Evolutionary conservation across 768 basidiomycete genomes (phyloP).

Genomic region (Lepiota venenata): DNA sequence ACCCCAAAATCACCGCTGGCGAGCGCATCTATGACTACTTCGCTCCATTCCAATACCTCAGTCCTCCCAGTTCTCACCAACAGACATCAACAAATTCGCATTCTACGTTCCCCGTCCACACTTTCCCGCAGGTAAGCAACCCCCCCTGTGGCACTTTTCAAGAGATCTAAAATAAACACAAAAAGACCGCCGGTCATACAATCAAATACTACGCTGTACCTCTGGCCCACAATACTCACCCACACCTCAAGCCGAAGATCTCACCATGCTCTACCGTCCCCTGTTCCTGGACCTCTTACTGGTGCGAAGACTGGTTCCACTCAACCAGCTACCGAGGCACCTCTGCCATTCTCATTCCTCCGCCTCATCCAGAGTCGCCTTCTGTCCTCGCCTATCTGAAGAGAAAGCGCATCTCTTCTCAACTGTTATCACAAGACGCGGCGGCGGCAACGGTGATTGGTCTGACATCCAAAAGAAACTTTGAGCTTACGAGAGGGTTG

Average conservation of each 20-base stretch:
- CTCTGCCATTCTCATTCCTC: slow-evolving; percentile 57
- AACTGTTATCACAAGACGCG: slow-evolving; percentile 16
- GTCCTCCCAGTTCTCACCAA: slow-evolving; percentile 46
- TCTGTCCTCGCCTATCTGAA: slow-evolving; percentile 64
- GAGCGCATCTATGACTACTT: slow-evolving; percentile 67
- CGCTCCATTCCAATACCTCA: slow-evolving; percentile 55
- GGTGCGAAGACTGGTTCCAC: slow-evolving; percentile 71
- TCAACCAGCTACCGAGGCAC: slow-evolving; percentile 46
- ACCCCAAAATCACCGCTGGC: slow-evolving; percentile 43
- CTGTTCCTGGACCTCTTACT: slow-evolving; percentile 75
- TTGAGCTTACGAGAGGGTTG: slow-evolving; percentile 50
- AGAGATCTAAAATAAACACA: slow-evolving; percentile 10
- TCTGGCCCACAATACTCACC: slow-evolving; percentile 52
- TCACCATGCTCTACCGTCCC: slow-evolving; percentile 70
- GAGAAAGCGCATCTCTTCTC: slow-evolving; percentile 38
- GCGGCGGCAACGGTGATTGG: slow-evolving; percentile 54
- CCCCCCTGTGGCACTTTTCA: too few relatives aligned
- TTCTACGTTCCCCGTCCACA: slow-evolving; percentile 62
- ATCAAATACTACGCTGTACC: slow-evolving; percentile 59
- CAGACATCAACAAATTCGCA: slow-evolving; percentile 48
- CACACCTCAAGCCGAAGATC: slow-evolving; percentile 47
- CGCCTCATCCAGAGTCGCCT: slow-evolving; percentile 71
- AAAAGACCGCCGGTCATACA: slow-evolving; percentile 62
- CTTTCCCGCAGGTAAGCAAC: slow-evolving; percentile 49
- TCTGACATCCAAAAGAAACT: slow-evolving; percentile 55